These are phyloP conservation scores for Rutstroemia sp. DNA, from an alignment of 2,329 filamentous ascomycete genomes.

Conservation along the genomic window DNA sequence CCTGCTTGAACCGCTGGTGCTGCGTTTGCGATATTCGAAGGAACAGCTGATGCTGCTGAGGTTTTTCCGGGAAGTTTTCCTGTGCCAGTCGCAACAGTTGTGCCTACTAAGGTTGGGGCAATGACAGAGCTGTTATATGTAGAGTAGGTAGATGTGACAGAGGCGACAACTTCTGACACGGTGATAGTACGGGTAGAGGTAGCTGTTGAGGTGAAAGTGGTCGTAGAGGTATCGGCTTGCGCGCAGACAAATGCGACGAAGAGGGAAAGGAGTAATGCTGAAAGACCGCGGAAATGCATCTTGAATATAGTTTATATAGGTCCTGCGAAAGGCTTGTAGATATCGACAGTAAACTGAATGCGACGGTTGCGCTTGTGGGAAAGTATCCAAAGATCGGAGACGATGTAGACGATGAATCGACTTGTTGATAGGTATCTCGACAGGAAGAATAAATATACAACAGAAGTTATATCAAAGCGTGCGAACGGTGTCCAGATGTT, in stretches of 20 bases:
- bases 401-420: not conserved
- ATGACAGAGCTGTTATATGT: not conserved
- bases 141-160: not conserved
- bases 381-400: not conserved
- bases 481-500: not conserved
- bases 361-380: not conserved
- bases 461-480: constrained; percentile 4
- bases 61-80: not conserved
- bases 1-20: constrained; percentile 1
- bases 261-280: constrained; percentile 5
- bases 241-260: constrained; percentile 6
- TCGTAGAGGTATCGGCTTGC: not conserved
- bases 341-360: not conserved
- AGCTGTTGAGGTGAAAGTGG: not conserved
- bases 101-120: not conserved
- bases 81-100: not conserved
- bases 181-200: constrained; percentile 2
- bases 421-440: not conserved
- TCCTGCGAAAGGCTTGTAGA: not conserved
- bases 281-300: constrained; percentile 5
- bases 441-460: constrained; percentile 1
- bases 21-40: not conserved
- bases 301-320: not conserved
- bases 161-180: constrained; percentile 2
- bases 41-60: not conserved